Base-by-base conservation (phyloP, 495 filamentous ascomycete species). In the Cudoniella acicularis region DNA sequence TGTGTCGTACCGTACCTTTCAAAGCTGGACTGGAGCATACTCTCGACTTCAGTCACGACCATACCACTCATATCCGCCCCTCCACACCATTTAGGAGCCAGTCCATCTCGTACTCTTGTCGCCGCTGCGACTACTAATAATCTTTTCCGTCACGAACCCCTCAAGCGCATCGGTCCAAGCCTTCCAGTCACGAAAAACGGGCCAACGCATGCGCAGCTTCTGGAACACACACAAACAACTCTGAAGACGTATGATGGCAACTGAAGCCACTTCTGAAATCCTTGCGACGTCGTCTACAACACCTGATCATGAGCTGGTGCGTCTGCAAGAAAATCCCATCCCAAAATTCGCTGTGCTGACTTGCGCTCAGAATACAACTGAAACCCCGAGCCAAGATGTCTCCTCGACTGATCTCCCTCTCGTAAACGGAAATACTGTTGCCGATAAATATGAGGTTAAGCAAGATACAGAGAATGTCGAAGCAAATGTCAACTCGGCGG, bases 211-310 rank as follows among this genome's bases (percentile, higher is more conserved):
- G 65, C 68, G 68, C 65, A 73, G 59, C 60, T 61, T 42, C 53
- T 59, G 10, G 59, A 59, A 61, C 51, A 52, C 40, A 47, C 50
- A 59, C 49, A 61, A 63, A 65, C 60, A 68, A 55, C 45, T 46
- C 55, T 63, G 55, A 62, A 62, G 61, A 66, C 73, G 75, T 74
- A 83, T 80, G 76, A 83, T 83, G 80, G 80, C 80, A 72, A 78
- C 79, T 72, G 79, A 79, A 75, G 77, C 74, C 74, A 73, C 73
- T 64, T 65, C 73, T 61, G 71, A 74, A 62, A 75, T 69, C 71
- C 70, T 79, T 70, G 75, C 73, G 72, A 77, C 80, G 75, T 73
- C 74, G 68, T 72, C 71, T 72, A 65, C 75, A 64, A 72, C 68
- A 67, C 71, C 72, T 65, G 69, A 76, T 56, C 51, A 72, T 66